Conservation (phyloP, 768 basidiomycete species). For the Amanita rubescens region DNA sequence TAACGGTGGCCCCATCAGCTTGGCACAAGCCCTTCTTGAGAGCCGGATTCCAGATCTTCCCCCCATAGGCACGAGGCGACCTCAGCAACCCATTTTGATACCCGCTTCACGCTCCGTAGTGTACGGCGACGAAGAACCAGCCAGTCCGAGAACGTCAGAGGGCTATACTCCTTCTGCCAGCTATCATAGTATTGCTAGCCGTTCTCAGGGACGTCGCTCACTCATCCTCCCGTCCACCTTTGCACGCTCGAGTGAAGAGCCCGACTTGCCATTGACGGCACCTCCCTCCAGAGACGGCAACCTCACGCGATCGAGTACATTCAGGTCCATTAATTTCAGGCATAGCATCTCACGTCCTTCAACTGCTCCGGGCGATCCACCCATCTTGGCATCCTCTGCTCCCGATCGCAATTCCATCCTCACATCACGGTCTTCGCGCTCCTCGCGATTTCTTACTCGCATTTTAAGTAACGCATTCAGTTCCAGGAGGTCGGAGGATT, state of each 20-base stretch:
- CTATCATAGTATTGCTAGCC: constrained; percentile 23
- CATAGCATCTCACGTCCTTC: constrained; percentile 21
- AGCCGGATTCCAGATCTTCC: constrained; percentile 72
- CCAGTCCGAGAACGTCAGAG: constrained; percentile 43
- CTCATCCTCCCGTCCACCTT: constrained; percentile 65
- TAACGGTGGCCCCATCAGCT: constrained; percentile 57
- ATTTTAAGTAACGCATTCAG: constrained; percentile 60
- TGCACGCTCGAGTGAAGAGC: constrained; percentile 11
- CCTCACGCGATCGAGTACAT: constrained; percentile 34
- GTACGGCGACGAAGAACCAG: constrained; percentile 36
- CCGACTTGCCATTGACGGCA: constrained; percentile 15
- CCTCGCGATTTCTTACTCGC: constrained; percentile 62
- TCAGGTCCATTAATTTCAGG: constrained; percentile 30
- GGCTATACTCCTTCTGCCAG: constrained; percentile 22
- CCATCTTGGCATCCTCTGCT: constrained; percentile 14
- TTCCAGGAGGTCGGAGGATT: constrained; percentile 53
- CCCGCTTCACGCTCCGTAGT: constrained; percentile 31
- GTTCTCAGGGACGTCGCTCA: constrained; percentile 41
- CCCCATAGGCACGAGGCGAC: constrained; percentile 55
- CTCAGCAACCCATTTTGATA: constrained; percentile 66
- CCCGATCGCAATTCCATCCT: neutral
- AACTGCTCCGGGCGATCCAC: constrained; percentile 18
- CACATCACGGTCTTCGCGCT: constrained; percentile 23
- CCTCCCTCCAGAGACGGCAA: constrained; percentile 19
- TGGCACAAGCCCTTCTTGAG: constrained; percentile 70